Conservation (phyloP, 106 monocot genomes). For the Acorus calamus region DNA sequence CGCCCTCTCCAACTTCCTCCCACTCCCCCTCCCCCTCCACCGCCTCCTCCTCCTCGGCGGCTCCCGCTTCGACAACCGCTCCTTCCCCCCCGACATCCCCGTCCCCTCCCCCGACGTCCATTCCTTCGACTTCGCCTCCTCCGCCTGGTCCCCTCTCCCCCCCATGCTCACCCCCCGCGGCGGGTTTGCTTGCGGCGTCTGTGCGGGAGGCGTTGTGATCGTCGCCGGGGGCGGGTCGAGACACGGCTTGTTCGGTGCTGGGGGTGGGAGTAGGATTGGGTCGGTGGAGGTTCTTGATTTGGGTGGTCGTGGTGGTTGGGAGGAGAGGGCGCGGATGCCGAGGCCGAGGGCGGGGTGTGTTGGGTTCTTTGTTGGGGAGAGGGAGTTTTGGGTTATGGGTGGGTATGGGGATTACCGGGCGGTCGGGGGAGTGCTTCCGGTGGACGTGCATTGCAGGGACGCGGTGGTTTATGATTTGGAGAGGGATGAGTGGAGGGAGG, state of each 20-base stretch:
- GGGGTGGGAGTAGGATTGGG: conserved; percentile 43
- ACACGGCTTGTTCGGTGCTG: conserved; percentile 52
- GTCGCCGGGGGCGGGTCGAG: conserved; percentile 88
- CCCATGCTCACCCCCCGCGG: conserved; percentile 62
- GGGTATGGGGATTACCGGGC: conserved; percentile 66
- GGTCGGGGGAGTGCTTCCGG: conserved; percentile 55
- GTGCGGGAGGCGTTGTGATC: conserved; percentile 16
- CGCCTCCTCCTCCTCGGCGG: conserved; percentile 22
- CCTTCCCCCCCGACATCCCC: conserved; percentile 21
- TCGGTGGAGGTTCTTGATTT: conserved; percentile 35
- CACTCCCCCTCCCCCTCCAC: conserved; percentile 34
- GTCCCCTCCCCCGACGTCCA: background rate
- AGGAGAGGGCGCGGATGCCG: conserved; percentile 21
- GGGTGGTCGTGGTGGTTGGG: conserved; percentile 32
- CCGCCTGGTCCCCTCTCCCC: conserved; percentile 34
- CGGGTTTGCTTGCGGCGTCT: conserved; percentile 55
- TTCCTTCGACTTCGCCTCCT: background rate
- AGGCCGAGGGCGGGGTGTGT: conserved; percentile 50
- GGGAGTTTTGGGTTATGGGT: conserved; percentile 95
- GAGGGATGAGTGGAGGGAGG: conserved; percentile 64
- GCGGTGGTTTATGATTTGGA: conserved; percentile 54
- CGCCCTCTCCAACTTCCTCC: conserved; percentile 48
- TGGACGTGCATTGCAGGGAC: conserved; percentile 59
- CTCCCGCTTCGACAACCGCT: background rate
- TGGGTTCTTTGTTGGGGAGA: conserved; percentile 31